Conservation (phyloP, 2,329 filamentous ascomycete species). For the Biscogniauxia mediterranea region DNA sequence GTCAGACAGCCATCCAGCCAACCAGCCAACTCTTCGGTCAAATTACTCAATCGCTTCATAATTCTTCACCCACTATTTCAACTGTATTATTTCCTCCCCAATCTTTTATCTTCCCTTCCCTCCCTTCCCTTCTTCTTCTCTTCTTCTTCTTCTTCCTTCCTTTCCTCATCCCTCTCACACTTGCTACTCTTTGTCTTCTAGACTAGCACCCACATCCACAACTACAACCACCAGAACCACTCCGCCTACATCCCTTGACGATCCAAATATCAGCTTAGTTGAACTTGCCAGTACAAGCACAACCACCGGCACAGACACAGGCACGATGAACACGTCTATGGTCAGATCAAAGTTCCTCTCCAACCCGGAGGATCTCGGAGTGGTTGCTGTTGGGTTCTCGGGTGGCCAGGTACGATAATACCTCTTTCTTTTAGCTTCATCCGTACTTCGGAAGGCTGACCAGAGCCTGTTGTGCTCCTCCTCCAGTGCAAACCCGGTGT, state of each 20-base stretch:
- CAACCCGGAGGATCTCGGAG: conserved; percentile 75
- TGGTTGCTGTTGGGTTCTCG: conserved; percentile 94
- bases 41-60: neutral
- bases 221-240: neutral
- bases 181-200: neutral
- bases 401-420: conserved; percentile 85
- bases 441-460: neutral
- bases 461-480: conserved; percentile 13
- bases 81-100: neutral
- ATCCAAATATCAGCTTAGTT: neutral
- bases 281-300: neutral
- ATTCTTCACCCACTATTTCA: neutral
- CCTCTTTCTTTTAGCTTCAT: conserved; percentile 4
- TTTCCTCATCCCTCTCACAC: neutral
- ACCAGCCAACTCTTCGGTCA: neutral
- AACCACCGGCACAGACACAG: neutral
- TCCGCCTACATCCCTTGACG: neutral
- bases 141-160: neutral
- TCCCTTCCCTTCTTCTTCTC: neutral
- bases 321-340: conserved; percentile 50
- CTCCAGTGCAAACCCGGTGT: conserved; percentile 80
- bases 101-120: neutral
- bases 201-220: neutral
- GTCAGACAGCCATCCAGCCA: too few relatives aligned
- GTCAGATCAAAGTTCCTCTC: conserved; percentile 73